Evolutionary conservation across 257 asterid genomes (phyloP), one percentile per base, ranked within the genome.

Genomic region (Fraxinus quadrangulata): DNA sequence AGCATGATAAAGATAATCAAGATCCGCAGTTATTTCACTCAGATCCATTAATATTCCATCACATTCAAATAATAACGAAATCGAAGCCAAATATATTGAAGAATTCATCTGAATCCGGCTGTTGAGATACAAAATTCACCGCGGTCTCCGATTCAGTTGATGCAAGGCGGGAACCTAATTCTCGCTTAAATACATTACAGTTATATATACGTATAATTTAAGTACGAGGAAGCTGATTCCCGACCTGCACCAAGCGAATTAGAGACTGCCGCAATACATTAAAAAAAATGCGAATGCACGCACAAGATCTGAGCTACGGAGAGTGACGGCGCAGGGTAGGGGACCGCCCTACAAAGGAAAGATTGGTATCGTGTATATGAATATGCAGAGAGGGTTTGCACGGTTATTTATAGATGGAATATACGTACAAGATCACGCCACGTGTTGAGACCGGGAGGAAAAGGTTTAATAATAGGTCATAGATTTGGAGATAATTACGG

Each of bases 221-320:
- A 68, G 24, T 6, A 37, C n/a, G 26, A 54, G 21, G 63, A 33
- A 16, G 49, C 3, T 12, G 30, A 81, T 82, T 84, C 88, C 88
- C 88, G 88, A 85, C 88, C 88, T 82, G 88, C 88, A 85, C 86
- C 88, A 85, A 85, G 88, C 88, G 88, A 85, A 78, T 80, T 54
- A 80, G 88, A 77, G 81, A 36, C 85, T 77, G 80, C 86, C 84
- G 84, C 79, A 77, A 82, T 28, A 42, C 70, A 11, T 19, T n/a
- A n/a, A 45, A 54, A 19, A 17, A 19, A 54, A 54, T 54, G 63
- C 26, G 7, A 19, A 19, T 6, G n/a, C 24, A 54, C 8, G 1
- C 6, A 14, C 21, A 14, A 45, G 19, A 71, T 78, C 81, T 71
- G 73, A 70, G 30, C 40, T 6, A 31, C 17, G 5, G 77, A 61